Evolutionary conservation across 1,139 yeast genomes (phyloP).

Genomic region (Kodamaea arcana): DNA sequence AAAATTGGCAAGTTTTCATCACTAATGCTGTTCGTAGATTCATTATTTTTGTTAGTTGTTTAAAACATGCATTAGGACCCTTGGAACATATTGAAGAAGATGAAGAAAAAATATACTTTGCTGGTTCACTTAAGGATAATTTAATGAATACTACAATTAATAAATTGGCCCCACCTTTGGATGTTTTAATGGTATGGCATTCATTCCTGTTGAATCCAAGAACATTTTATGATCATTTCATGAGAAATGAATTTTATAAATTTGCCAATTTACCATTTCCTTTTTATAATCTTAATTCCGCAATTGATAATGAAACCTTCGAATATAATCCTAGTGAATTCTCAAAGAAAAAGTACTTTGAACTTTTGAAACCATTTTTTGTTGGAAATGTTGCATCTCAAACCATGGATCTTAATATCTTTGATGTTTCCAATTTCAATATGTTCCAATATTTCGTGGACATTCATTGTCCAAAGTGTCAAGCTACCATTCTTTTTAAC

Average conservation of each 20-base stretch:
- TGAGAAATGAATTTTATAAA: constrained; percentile 17
- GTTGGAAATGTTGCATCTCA: background rate
- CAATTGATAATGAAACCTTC: constrained; percentile 17
- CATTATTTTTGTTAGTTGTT: constrained; percentile 6
- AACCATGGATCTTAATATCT: constrained; percentile 1
- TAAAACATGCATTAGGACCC: background rate
- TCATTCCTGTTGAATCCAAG: constrained; percentile 23
- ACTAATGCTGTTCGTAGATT: constrained; percentile 8
- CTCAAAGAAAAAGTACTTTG: constrained; percentile 2
- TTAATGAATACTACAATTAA: constrained; percentile 1
- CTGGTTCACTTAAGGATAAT: constrained; percentile 1
- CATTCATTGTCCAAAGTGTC: constrained; percentile 19
- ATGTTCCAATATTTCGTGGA: constrained; percentile 6
- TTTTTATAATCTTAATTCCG: constrained; percentile 14
- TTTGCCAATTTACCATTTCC: constrained; percentile 24
- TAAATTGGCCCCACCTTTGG: constrained; percentile 25
- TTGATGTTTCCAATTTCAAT: background rate
- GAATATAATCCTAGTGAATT: constrained; percentile 12
- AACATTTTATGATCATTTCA: constrained; percentile 22
- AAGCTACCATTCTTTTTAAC: constrained; percentile 6
- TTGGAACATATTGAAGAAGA: background rate
- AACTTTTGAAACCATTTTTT: constrained; percentile 1
- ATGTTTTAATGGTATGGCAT: constrained; percentile 38
- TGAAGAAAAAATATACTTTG: constrained; percentile 1
- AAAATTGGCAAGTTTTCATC: constrained; percentile 7